A percentile compares a stretch with the other conserved stretches of the same genome.
Evolutionary conservation across 768 basidiomycete genomes (phyloP).

Genomic region (Xerocomus potaroensis): DNA sequence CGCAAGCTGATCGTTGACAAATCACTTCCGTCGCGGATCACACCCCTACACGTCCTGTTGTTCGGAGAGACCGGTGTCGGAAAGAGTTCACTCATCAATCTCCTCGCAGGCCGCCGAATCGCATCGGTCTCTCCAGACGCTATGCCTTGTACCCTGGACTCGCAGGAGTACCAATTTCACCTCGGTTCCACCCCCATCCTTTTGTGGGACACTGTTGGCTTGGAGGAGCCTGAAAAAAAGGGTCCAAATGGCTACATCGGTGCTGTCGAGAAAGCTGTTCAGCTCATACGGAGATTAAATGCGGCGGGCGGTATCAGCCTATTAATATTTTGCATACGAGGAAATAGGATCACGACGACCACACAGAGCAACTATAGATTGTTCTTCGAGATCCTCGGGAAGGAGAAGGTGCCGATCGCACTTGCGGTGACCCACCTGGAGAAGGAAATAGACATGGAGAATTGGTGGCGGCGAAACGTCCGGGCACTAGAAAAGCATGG

Average conservation of each 20-base stretch:
- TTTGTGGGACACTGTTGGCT: conserved; percentile 33
- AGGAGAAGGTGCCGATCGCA: conserved; percentile 38
- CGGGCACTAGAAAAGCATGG: conserved; percentile 13
- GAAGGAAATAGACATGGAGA: conserved; percentile 27
- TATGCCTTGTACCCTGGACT: conserved; percentile 29
- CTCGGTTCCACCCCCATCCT: conserved; percentile 19
- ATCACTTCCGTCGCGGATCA: conserved; percentile 19
- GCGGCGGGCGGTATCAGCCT: conserved; percentile 27
- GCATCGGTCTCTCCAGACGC: conserved; percentile 25
- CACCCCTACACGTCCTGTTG: conserved; percentile 33
- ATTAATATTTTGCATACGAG: conserved; percentile 34
- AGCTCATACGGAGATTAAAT: conserved; percentile 29
- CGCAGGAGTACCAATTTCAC: conserved; percentile 23
- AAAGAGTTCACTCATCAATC: conserved; percentile 34
- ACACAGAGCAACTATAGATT: conserved; percentile 32
- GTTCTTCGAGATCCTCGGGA: conserved; percentile 39
- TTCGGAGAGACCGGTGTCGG: conserved; percentile 40
- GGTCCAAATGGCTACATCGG: conserved; percentile 17
- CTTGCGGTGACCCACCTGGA: conserved; percentile 39
- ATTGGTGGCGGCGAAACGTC: conserved; percentile 29
- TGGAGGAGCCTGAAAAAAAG: conserved; percentile 24
- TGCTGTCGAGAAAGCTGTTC: conserved; percentile 25
- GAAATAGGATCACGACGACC: conserved; percentile 24
- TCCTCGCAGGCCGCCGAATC: conserved; percentile 32
- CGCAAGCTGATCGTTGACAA: conserved; percentile 20